phyloP scores from a whole-genome alignment of 139 green algal genomes.

The Chlorella sp. region DNA sequence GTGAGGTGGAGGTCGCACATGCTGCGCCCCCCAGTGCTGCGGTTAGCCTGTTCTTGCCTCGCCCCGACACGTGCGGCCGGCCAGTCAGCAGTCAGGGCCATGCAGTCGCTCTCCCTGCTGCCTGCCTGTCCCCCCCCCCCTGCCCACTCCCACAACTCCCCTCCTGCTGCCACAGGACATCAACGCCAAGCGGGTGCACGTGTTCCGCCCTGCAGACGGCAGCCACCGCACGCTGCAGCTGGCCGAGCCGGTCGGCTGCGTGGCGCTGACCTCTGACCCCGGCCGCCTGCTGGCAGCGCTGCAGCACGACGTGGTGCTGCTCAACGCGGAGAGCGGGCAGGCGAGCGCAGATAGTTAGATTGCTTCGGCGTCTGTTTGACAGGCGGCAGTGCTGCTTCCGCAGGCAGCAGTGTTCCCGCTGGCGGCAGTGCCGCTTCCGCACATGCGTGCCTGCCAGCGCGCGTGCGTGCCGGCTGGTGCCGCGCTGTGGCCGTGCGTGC shows the following conservation, averaged over 20 bases:
- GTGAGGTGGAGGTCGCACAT: not conserved
- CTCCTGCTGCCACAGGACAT: slow-evolving; percentile 40
- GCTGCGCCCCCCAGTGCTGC: not conserved
- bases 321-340: no score
- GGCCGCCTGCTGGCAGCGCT: slow-evolving; percentile 34
- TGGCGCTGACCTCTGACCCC: slow-evolving; percentile 36
- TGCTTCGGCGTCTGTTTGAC: no score
- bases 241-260: slow-evolving; percentile 24
- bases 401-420: no score
- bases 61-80: not conserved
- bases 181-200: slow-evolving; percentile 44
- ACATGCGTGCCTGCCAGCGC: no score
- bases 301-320: no score
- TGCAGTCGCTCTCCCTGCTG: not conserved
- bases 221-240: slow-evolving; percentile 10
- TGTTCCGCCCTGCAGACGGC: slow-evolving; percentile 1
- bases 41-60: not conserved
- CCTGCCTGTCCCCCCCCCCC: not conserved
- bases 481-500: no score
- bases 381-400: no score
- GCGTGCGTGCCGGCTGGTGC: no score
- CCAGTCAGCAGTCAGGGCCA: not conserved
- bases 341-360: no score
- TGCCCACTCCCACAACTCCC: not conserved
- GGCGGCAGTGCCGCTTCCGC: no score